These are phyloP conservation scores for Xylaria sp. DNA, from an alignment of 2,329 filamentous ascomycete genomes.

Conservation along the genomic window DNA sequence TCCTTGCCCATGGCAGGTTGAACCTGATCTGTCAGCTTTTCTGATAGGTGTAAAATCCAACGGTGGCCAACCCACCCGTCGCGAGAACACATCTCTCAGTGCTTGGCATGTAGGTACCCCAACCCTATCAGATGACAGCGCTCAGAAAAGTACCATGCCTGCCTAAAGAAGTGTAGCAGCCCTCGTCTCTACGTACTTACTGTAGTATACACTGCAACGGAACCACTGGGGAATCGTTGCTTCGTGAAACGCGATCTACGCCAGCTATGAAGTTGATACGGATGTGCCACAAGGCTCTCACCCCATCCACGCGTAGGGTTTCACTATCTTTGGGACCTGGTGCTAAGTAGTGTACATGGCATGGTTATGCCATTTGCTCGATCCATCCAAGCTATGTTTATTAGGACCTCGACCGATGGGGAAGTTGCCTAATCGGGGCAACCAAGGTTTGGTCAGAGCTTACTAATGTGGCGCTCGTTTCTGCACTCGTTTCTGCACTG, in stretches of 20 bases:
- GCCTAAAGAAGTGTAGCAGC: background rate
- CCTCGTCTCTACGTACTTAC: background rate
- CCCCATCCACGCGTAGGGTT: background rate
- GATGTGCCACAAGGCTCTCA: background rate
- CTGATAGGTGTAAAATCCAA: background rate
- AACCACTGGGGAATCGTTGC: background rate
- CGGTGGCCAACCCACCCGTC: background rate
- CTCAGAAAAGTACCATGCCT: background rate
- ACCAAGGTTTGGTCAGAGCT: conserved; percentile 4
- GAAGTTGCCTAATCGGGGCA: conserved; percentile 19
- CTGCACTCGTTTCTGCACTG: background rate
- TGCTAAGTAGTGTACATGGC: no score
- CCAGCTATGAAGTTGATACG: background rate
- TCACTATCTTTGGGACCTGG: background rate
- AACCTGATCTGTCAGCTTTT: conserved; percentile 2
- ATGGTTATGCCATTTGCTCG: no score
- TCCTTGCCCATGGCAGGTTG: background rate
- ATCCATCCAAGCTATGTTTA: background rate
- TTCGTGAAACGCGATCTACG: background rate
- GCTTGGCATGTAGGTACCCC: background rate
- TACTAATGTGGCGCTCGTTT: background rate
- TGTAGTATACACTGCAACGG: no score
- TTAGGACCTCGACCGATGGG: conserved; percentile 4
- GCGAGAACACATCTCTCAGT: background rate
- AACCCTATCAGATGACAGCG: background rate